Conservation (phyloP, 2,329 filamentous ascomycete genomes). For the Ophiostoma tasmaniense region DNA sequence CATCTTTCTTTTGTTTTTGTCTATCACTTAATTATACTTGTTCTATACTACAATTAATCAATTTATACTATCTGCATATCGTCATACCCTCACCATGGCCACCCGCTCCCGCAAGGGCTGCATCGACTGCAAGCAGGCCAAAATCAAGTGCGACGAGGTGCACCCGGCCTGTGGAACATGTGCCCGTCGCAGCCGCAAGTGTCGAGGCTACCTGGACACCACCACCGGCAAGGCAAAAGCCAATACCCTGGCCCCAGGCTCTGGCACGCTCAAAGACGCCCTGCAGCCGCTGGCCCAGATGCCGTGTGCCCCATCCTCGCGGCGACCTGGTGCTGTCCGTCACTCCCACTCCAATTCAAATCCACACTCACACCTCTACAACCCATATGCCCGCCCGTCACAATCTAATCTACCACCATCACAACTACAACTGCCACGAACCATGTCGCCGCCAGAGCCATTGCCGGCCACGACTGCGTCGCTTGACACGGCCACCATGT, state of each 20-base stretch:
- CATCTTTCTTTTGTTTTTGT: background rate
- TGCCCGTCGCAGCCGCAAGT: conserved; percentile 17
- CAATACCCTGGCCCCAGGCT: background rate
- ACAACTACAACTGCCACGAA: background rate
- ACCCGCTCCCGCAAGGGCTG: conserved; percentile 21
- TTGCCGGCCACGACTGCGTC: background rate
- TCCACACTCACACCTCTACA: background rate
- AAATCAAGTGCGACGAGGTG: conserved; percentile 21
- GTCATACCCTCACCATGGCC: conserved; percentile 9
- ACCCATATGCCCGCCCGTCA: background rate
- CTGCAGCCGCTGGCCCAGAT: conserved; percentile 8
- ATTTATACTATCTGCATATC: background rate
- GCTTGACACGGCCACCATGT: background rate
- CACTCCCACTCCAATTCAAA: background rate
- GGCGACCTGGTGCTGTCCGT: background rate
- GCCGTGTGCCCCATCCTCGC: background rate
- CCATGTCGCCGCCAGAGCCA: background rate
- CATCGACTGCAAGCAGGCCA: conserved; percentile 21
- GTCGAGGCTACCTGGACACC: conserved; percentile 16
- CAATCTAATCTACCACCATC: background rate
- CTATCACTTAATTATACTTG: background rate
- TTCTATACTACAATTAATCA: background rate
- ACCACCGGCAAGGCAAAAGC: conserved; percentile 1
- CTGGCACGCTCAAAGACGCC: background rate
- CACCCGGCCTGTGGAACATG: conserved; percentile 19